Conservation (phyloP, 2,329 filamentous ascomycete genomes). For the Curvularia lunata region DNA sequence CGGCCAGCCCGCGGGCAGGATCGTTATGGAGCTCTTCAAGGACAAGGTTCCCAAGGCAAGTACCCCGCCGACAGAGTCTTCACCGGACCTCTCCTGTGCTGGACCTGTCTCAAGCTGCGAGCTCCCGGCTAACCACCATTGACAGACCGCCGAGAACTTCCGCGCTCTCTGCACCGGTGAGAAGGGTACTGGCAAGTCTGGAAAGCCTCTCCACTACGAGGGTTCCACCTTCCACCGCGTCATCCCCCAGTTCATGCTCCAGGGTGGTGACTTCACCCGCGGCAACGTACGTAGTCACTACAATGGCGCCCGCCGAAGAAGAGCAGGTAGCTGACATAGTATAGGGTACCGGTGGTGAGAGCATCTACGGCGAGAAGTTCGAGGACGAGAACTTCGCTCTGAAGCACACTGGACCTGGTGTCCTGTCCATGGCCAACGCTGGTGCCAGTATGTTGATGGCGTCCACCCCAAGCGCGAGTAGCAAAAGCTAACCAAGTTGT, state of each 20-base stretch:
- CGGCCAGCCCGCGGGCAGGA: conserved; percentile 72
- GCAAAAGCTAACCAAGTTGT: neutral
- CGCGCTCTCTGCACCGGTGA: conserved; percentile 91
- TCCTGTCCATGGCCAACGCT: conserved; percentile 97
- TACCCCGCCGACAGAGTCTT: conserved; percentile 33
- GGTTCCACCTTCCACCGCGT: conserved; percentile 90
- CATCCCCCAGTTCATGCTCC: conserved; percentile 98
- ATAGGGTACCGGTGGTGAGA: conserved; percentile 76
- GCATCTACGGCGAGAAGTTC: conserved; percentile 96
- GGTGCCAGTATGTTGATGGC: conserved; percentile 61
- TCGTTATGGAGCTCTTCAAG: conserved; percentile 77
- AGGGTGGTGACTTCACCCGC: conserved; percentile 94
- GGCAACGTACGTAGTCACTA: conserved; percentile 74
- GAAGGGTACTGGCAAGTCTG: conserved; percentile 81
- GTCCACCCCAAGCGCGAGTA: no score
- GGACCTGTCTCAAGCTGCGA: neutral
- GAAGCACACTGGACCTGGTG: conserved; percentile 91
- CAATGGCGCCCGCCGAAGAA: neutral
- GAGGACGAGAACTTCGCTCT: conserved; percentile 92
- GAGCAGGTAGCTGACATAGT: conserved; percentile 17
- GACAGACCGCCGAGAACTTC: conserved; percentile 90
- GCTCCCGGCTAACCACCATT: conserved; percentile 17
- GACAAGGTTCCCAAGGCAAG: conserved; percentile 70
- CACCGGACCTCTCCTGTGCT: neutral
- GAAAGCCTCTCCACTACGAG: conserved; percentile 91